Conservation (phyloP, 106 monocot species). For the Phalaenopsis aphrodite region DNA sequence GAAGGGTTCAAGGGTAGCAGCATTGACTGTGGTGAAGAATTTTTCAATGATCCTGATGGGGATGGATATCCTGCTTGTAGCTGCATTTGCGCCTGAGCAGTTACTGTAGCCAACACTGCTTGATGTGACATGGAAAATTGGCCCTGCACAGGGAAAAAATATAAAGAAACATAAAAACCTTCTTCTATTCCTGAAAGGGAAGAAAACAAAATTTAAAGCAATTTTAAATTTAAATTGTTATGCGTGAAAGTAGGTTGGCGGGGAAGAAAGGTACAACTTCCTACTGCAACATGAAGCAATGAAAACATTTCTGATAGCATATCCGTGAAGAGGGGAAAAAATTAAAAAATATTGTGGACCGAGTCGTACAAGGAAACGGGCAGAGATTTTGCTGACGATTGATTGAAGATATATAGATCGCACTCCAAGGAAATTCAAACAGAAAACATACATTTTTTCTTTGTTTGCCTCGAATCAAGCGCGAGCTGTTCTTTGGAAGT, state of each 20-base stretch:
- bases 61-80: slow-evolving; percentile 18
- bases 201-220: neutral
- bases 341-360: neutral
- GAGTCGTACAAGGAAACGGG: neutral
- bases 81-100: slow-evolving; percentile 26
- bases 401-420: neutral
- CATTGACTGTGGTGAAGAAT: neutral
- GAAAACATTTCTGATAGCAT: neutral
- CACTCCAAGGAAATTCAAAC: too few relatives aligned
- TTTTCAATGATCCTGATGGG: slow-evolving; percentile 3
- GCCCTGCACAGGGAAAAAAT: slow-evolving; percentile 12
- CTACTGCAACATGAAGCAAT: neutral
- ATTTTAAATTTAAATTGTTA: neutral
- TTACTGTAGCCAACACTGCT: slow-evolving; percentile 28
- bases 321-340: neutral
- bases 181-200: neutral
- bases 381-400: neutral
- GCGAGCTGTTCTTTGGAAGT: neutral
- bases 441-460: too few relatives aligned
- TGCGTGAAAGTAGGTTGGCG: neutral
- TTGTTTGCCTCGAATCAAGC: too few relatives aligned
- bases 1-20: slow-evolving; percentile 4
- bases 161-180: neutral
- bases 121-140: slow-evolving; percentile 30
- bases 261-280: neutral